Percentiles rank a stretch among this genome's conserved stretches.
Conservation (phyloP, 2,329 filamentous ascomycete genomes). For the Geosmithia flava region DNA sequence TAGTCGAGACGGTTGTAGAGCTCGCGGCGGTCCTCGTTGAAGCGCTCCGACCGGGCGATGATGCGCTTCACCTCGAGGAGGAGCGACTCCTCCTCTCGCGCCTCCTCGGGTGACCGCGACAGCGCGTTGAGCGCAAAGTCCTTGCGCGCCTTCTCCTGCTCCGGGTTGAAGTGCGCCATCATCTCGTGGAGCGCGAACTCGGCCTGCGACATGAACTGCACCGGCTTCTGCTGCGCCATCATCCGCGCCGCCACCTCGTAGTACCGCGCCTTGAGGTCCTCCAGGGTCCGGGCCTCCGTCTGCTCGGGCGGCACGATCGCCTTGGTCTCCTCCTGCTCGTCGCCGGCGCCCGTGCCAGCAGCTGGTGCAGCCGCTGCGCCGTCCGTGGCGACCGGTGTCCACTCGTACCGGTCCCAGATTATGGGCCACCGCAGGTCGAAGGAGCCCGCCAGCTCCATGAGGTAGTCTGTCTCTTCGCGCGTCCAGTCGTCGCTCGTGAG, state of each 20-base stretch:
- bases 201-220: constrained; percentile 74
- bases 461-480: constrained; percentile 85
- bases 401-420: constrained; percentile 89
- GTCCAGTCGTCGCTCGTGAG: constrained; percentile 72
- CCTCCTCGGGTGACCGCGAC: constrained; percentile 71
- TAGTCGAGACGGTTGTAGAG: constrained; percentile 80
- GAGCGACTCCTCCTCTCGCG: constrained; percentile 81
- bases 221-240: constrained; percentile 68
- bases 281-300: constrained; percentile 42
- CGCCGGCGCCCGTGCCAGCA: too few species aligned
- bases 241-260: constrained; percentile 77
- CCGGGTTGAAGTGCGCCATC: constrained; percentile 76
- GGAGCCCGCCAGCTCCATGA: constrained; percentile 62
- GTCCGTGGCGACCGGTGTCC: constrained; percentile 32
- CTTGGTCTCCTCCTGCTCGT: constrained; percentile 23
- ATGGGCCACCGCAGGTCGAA: constrained; percentile 85
- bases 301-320: constrained; percentile 41
- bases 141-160: constrained; percentile 70
- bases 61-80: constrained; percentile 88
- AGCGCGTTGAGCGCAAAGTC: constrained; percentile 72
- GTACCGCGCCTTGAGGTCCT: constrained; percentile 85
- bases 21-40: constrained; percentile 80
- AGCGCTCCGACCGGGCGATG: constrained; percentile 69
- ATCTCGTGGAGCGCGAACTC: constrained; percentile 77
- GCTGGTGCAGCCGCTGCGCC: too few species aligned